phyloP scores from a whole-genome alignment of 768 basidiomycete genomes.

The Boletus tomentosulus region DNA sequence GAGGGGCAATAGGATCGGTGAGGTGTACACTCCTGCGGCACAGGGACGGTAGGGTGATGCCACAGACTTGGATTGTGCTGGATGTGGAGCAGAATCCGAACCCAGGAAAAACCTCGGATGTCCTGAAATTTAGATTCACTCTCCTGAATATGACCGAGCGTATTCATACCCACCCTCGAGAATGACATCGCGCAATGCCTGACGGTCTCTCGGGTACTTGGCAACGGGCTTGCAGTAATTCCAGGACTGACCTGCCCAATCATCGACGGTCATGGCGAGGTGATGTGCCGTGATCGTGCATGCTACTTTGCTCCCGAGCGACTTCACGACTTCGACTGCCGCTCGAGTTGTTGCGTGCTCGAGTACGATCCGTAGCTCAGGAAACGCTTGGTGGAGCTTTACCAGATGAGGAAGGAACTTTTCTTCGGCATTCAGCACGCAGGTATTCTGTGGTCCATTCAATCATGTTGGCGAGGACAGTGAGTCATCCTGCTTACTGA shows the following conservation, averaged over 20 bases:
- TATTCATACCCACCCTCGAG: slow-evolving; percentile 51
- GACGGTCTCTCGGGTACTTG: slow-evolving; percentile 89
- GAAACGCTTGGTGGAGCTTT: slow-evolving; percentile 79
- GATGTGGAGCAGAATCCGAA: slow-evolving; percentile 95
- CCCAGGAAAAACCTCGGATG: slow-evolving; percentile 97
- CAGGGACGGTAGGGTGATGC: slow-evolving; percentile 70
- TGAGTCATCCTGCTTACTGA: slow-evolving; percentile 37
- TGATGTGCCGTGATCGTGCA: slow-evolving; percentile 99
- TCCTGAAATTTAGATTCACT: slow-evolving; percentile 39
- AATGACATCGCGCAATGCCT: slow-evolving; percentile 75
- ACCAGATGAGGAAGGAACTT: slow-evolving; percentile 84
- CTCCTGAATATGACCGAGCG: neutral
- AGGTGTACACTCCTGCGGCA: slow-evolving; percentile 96
- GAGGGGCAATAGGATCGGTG: slow-evolving; percentile 85
- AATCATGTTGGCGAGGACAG: neutral
- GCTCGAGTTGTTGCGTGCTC: slow-evolving; percentile 95
- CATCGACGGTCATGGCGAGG: slow-evolving; percentile 88
- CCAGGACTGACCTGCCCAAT: slow-evolving; percentile 94
- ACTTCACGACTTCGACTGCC: slow-evolving; percentile 82
- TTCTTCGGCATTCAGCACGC: slow-evolving; percentile 90
- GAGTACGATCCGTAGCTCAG: slow-evolving; percentile 87
- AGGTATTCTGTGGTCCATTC: slow-evolving; percentile 59
- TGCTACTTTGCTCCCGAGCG: slow-evolving; percentile 75
- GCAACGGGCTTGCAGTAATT: slow-evolving; percentile 98
- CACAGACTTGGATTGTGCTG: slow-evolving; percentile 60